Evolutionary conservation across 2,329 filamentous ascomycete species (phyloP), one percentile per base, ranked within the genome.

Genomic region (Epichloe coenophiala): DNA sequence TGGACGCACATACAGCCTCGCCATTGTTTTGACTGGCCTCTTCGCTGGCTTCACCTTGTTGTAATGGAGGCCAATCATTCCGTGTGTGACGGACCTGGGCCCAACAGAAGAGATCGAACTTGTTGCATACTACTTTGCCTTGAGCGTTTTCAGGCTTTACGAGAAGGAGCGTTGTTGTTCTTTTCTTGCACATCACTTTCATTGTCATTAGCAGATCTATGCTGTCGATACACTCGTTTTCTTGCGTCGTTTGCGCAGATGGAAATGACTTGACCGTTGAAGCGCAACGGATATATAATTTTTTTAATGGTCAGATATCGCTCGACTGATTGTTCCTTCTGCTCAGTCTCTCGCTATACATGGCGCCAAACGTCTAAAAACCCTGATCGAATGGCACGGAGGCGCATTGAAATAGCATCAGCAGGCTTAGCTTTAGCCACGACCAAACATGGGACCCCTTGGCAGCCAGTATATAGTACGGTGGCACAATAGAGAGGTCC

Each of bases 11-110:
- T 67, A 67, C 51, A 68, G 70, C 4, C 57, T 73, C 44, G 59
- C 60, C 7, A 52, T 71, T 8, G 60, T 72, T 11, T 50, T 71
- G 31, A 64, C 63, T 15, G 62, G 64, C 52, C 56, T 73, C 52
- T 66, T 69, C 53, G 61, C 64, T 44, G 68, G 68, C 13, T 69
- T 72, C 52, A 68, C 68, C 37, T 59, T 71, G 59, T 58, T 72
- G 51, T 70, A 58, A 38, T 23, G 21, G 23, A 42, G 45, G 45
- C 6, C 9, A 3, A 23, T 36, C 5, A n/a, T 13, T 31, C 41
- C 8, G 13, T 8, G 38, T 19, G 17, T 39, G 35, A 21, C 33
- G 31, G 33, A 40, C 27, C 11, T 39, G 27, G 8, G 27, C 8
- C 27, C 27, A 31, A 3, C 27, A 31, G 7, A 31, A 31, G 27